These are phyloP conservation scores for Backusella psychrophila DNA, from an alignment of 192 early-diverging fungal species.

Conservation along the genomic window DNA sequence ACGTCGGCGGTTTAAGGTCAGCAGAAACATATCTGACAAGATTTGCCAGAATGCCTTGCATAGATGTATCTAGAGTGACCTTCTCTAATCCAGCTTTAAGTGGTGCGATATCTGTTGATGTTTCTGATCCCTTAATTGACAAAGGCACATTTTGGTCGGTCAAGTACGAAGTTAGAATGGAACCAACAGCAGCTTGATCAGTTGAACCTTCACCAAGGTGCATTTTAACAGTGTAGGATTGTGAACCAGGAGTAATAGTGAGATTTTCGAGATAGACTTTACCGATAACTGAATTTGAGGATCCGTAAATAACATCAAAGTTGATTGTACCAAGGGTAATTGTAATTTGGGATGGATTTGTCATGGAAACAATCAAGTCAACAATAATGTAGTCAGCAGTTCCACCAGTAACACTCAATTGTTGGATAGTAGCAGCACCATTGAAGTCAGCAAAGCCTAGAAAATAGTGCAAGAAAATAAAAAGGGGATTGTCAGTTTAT, in stretches of 20 bases:
- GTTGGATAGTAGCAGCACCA: slow-evolving; percentile 1
- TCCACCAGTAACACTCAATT: not conserved
- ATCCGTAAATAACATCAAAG: slow-evolving; percentile 39
- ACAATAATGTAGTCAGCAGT: slow-evolving; percentile 2
- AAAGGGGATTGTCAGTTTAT: not conserved
- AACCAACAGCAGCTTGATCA: slow-evolving; percentile 27
- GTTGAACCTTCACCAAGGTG: slow-evolving; percentile 30
- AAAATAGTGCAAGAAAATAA: not conserved
- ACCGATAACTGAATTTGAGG: slow-evolving; percentile 32
- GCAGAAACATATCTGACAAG: slow-evolving; percentile 18
- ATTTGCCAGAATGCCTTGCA: slow-evolving; percentile 47
- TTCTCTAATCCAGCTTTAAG: slow-evolving; percentile 41
- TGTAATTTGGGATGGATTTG: slow-evolving; percentile 50
- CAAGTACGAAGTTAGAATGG: slow-evolving; percentile 42
- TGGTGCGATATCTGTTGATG: slow-evolving; percentile 41
- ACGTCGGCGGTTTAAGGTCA: too few relatives aligned
- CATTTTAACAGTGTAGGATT: slow-evolving; percentile 38
- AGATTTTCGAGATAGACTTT: slow-evolving; percentile 41
- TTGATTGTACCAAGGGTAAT: slow-evolving; percentile 47
- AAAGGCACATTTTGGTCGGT: slow-evolving; percentile 31
- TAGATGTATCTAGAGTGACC: slow-evolving; percentile 33
- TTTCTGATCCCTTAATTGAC: slow-evolving; percentile 31
- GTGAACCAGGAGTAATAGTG: slow-evolving; percentile 45
- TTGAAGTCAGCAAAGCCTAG: slow-evolving; percentile 29
- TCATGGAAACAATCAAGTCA: not conserved